These are phyloP conservation scores for Trichoderma hamatum DNA, from an alignment of 2,329 filamentous ascomycete genomes.

Conservation along the genomic window DNA sequence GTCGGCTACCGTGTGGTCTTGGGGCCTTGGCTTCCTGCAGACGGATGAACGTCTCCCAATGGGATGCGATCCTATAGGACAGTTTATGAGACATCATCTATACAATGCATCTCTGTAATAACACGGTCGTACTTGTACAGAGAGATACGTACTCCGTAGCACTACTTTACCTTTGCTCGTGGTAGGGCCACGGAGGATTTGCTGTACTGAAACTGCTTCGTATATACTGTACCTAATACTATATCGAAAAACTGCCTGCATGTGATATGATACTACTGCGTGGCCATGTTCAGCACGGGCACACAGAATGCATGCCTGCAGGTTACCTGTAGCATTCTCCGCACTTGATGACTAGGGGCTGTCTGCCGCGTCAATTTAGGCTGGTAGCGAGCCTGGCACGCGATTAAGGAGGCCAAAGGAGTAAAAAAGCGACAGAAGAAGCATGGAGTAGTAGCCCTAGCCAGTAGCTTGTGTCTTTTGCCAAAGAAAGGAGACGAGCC, in stretches of 20 bases:
- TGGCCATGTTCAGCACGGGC: conserved; percentile 20
- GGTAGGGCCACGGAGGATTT: background rate
- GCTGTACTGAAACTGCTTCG: conserved; percentile 7
- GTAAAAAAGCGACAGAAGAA: background rate
- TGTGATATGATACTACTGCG: conserved; percentile 24
- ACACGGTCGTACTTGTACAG: background rate
- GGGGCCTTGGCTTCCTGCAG: conserved; percentile 5
- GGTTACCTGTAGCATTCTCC: conserved; percentile 13
- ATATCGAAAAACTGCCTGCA: conserved; percentile 2
- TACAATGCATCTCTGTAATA: conserved; percentile 9
- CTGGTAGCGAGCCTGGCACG: background rate
- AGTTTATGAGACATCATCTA: background rate
- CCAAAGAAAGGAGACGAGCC: conserved; percentile 14
- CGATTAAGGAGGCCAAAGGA: conserved; percentile 11
- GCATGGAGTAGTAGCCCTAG: background rate
- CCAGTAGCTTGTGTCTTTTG: background rate
- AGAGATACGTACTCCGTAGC: background rate
- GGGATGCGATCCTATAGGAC: conserved; percentile 12
- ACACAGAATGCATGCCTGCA: conserved; percentile 24
- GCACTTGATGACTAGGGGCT: conserved; percentile 3
- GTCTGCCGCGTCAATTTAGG: conserved; percentile 6
- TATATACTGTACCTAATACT: background rate
- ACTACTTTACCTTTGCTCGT: background rate
- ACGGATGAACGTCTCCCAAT: conserved; percentile 13
- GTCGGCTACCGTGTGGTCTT: background rate